Conservation (phyloP, 352 stramenopile species). For the Phytophthora sp. region DNA sequence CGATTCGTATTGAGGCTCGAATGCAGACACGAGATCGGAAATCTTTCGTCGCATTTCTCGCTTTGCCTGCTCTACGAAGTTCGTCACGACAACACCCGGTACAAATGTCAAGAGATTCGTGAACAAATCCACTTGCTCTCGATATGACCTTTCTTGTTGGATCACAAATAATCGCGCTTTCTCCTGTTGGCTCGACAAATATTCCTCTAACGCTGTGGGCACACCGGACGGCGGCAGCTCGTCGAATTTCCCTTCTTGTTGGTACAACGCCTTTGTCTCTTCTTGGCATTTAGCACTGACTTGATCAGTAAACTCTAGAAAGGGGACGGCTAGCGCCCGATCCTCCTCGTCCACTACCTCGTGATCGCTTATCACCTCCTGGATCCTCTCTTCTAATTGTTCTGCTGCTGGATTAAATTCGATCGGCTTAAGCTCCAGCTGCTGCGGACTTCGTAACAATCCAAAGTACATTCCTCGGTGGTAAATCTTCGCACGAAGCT, state of each 20-base stretch:
- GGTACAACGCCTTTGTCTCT: slow-evolving; percentile 57
- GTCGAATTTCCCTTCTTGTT: slow-evolving; percentile 69
- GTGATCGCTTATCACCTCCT: slow-evolving; percentile 38
- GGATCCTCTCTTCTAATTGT: slow-evolving; percentile 13
- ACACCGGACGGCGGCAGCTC: slow-evolving; percentile 69
- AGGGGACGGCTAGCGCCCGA: slow-evolving; percentile 27
- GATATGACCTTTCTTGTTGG: slow-evolving; percentile 58
- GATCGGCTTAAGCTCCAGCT: slow-evolving; percentile 49
- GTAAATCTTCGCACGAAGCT: slow-evolving; percentile 66
- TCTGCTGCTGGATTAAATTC: slow-evolving; percentile 33
- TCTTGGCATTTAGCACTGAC: slow-evolving; percentile 64
- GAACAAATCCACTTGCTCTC: slow-evolving; percentile 69
- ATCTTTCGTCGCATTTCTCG: slow-evolving; percentile 17
- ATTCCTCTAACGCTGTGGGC: slow-evolving; percentile 76
- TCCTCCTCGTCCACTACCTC: slow-evolving; percentile 60
- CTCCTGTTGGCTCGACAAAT: slow-evolving; percentile 60
- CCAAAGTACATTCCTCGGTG: slow-evolving; percentile 69
- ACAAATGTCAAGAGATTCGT: slow-evolving; percentile 62
- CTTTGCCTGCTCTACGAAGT: slow-evolving; percentile 42
- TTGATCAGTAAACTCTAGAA: slow-evolving; percentile 63
- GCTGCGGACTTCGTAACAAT: slow-evolving; percentile 58
- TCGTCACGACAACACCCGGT: slow-evolving; percentile 49
- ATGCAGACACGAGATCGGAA: slow-evolving; percentile 14
- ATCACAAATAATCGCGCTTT: slow-evolving; percentile 66
- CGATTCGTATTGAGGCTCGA: slow-evolving; percentile 45